Evolutionary conservation across 345 rosid genomes (phyloP), one percentile per base, ranked within the genome.

Genomic region (Hibiscus syriacus): DNA sequence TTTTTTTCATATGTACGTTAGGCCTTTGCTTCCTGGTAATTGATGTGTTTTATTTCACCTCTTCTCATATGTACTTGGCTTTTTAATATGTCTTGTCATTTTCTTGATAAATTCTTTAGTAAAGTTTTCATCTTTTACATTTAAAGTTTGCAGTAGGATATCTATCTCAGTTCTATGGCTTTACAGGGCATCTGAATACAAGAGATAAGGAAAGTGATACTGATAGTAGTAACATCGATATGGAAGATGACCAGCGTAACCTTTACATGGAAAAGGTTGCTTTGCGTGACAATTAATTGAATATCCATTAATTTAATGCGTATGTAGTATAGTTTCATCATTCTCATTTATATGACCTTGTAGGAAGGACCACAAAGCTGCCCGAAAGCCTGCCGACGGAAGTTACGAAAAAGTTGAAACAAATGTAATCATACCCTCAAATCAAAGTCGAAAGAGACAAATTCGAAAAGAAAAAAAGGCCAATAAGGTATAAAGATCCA

Each of bases 251-350:
- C 81, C 91, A 79, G 54, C 92, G 97, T 30, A 86, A 86, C 79
- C 88, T 90, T 69, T 86, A 86, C 81, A 81, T 90, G 77, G 95
- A 96, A 74, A 85, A 93, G 88, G 98, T 90, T 73, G 50, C 63
- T 70, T 70, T 65, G 19, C 41, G 32, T 52, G 26, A 22, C 43
- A 30, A 22, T 11, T 30, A 34, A 38, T 54, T 30, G 38, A 46
- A 39, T 20, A 22, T 70, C 29, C 58, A 49, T 46, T 8, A 14
- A 3, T 46, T 27, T 61, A 46, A 49, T 62, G 6, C 13, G 9
- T 48, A 25, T 62, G 73, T 59, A 10, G 23, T 29, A 43, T 50
- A 14, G 17, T 46, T 34, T 52, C 52, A 22, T 45, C 39, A 32
- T 53, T 50, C 36, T 22, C 54, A n/a, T 38, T 49, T 45, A 6